These are phyloP conservation scores for Metarhizium rileyi DNA, from an alignment of 2,329 filamentous ascomycete genomes.

Conservation along the genomic window DNA sequence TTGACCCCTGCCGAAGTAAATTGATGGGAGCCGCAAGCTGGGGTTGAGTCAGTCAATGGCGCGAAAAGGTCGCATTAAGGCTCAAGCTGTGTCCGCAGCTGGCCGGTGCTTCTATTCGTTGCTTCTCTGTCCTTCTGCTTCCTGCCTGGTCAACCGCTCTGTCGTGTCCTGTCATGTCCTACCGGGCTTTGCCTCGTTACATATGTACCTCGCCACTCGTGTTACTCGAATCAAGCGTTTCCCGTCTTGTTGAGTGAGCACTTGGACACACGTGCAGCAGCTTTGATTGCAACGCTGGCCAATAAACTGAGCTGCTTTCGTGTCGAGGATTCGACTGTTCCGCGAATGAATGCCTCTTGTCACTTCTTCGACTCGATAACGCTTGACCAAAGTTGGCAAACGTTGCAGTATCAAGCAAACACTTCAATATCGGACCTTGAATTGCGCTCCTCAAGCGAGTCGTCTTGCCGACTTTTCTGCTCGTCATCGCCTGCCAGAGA, in stretches of 20 bases:
- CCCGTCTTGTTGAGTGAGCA: neutral
- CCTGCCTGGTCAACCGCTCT: neutral
- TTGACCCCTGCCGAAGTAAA: neutral
- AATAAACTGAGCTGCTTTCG: neutral
- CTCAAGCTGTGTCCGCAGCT: neutral
- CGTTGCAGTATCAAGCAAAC: neutral
- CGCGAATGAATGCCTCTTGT: neutral
- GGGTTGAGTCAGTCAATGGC: neutral
- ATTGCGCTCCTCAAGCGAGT: neutral
- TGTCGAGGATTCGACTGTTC: neutral
- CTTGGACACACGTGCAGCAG: constrained; percentile 1
- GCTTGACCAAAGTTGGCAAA: neutral
- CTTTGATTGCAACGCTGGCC: constrained; percentile 3
- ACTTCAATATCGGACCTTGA: neutral
- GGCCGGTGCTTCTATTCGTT: neutral
- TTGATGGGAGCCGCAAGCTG: neutral
- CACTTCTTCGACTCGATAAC: neutral
- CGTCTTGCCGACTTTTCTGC: neutral
- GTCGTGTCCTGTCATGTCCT: neutral
- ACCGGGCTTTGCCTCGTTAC: too few species aligned
- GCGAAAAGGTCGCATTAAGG: neutral
- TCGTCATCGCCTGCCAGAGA: too few species aligned
- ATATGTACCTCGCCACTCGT: neutral
- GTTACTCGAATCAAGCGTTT: neutral
- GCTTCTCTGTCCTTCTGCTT: neutral